Evolutionary conservation across 1,139 yeast species (phyloP).

Genomic region (Hansenula lynferdii): DNA sequence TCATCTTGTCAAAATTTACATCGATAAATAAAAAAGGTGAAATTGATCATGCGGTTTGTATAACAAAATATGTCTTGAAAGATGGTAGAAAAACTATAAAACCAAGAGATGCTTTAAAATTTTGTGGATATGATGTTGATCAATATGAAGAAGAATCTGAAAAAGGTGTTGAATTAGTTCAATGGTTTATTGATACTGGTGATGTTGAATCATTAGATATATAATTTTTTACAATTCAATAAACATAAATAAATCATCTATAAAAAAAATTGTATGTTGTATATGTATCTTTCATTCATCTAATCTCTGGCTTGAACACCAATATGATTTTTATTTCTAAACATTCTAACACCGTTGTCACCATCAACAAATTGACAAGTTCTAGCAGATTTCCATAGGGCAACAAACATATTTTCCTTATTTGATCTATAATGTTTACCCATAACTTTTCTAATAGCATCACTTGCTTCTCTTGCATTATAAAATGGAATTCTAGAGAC

Average conservation of each 20-base stretch:
- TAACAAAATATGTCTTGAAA: constrained; percentile 80
- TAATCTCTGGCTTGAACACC: constrained; percentile 32
- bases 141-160: constrained; percentile 38
- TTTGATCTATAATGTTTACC: constrained; percentile 70
- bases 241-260: not conserved
- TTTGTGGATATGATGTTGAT: constrained; percentile 54
- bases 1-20: constrained; percentile 61
- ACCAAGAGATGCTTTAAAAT: constrained; percentile 55
- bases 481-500: constrained; percentile 84
- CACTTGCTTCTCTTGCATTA: constrained; percentile 77
- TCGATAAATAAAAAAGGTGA: constrained; percentile 34
- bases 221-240: not conserved
- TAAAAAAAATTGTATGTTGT: too few species aligned
- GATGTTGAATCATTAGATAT: constrained; percentile 22
- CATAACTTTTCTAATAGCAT: constrained; percentile 75
- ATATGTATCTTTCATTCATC: not conserved
- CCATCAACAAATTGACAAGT: constrained; percentile 83
- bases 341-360: constrained; percentile 73
- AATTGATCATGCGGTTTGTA: constrained; percentile 41
- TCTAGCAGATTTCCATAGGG: constrained; percentile 69
- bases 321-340: constrained; percentile 60
- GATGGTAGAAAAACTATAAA: constrained; percentile 64
- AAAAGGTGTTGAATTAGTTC: constrained; percentile 32
- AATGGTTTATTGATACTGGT: constrained; percentile 30
- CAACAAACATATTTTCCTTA: constrained; percentile 67